phyloP scores from a whole-genome alignment of 2,329 filamentous ascomycete genomes.

The Ophiostoma sp. region DNA sequence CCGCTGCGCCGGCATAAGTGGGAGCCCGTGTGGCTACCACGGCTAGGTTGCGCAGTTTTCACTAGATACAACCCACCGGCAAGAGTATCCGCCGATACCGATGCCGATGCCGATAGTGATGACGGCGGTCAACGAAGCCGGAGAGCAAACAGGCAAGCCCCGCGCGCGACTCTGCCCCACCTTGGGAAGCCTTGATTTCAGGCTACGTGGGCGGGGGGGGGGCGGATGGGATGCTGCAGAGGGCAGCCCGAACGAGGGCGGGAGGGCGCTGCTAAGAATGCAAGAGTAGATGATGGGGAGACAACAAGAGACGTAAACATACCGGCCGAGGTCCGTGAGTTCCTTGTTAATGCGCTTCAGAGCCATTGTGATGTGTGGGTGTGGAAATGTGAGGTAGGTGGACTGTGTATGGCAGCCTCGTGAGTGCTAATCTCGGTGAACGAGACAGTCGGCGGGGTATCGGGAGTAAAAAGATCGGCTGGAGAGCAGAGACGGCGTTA shows the following conservation, averaged over 20 bases:
- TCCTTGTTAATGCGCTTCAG: constrained; percentile 95
- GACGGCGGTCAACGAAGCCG: constrained; percentile 1
- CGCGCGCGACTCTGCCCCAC: constrained; percentile 25
- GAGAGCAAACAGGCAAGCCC: constrained; percentile 16
- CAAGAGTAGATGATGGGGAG: constrained; percentile 9
- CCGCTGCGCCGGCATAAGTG: too few species aligned
- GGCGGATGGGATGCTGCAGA: not conserved
- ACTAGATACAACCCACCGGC: too few species aligned
- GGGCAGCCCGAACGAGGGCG: not conserved
- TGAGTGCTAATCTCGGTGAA: constrained; percentile 14
- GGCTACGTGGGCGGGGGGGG: constrained; percentile 16
- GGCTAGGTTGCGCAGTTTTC: too few species aligned
- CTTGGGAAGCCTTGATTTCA: constrained; percentile 25
- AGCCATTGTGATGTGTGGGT: constrained; percentile 55
- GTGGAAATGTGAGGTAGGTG: not conserved
- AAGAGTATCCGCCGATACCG: not conserved
- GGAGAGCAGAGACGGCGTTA: not conserved
- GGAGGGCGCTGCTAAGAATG: not conserved
- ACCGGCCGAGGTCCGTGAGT: constrained; percentile 84
- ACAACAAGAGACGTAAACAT: constrained; percentile 31
- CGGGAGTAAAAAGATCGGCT: not conserved
- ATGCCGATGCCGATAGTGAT: constrained; percentile 1
- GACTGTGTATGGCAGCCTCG: constrained; percentile 8
- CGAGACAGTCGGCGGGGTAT: constrained; percentile 13
- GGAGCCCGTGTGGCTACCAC: too few species aligned